These are phyloP conservation scores for Saccharomyces kudriavzevii DNA, from an alignment of 805 yeast genomes.

Conservation along the genomic window DNA sequence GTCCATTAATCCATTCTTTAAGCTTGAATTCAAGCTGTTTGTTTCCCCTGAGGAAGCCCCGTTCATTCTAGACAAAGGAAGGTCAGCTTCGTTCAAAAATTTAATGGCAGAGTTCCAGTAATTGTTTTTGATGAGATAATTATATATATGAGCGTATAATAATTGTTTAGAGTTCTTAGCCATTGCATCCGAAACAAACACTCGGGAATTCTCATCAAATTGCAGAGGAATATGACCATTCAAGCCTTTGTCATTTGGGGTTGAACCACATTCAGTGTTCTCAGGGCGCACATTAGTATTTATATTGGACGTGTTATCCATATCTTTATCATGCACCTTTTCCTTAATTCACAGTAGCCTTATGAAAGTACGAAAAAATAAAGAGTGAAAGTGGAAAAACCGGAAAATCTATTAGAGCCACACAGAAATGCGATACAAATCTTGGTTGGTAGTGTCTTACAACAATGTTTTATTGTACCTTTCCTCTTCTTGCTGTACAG, in stretches of 20 bases:
- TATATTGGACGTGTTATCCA: neutral
- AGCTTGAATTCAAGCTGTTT: conserved; percentile 2
- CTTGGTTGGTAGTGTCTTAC: neutral
- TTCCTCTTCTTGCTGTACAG: neutral
- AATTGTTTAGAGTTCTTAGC: conserved; percentile 44
- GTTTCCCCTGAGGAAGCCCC: neutral
- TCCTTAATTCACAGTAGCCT: neutral
- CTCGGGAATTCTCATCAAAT: neutral
- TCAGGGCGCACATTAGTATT: neutral
- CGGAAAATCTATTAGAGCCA: neutral
- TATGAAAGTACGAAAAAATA: neutral
- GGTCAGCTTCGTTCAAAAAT: conserved; percentile 39
- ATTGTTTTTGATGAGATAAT: conserved; percentile 41
- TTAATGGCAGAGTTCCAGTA: conserved; percentile 43
- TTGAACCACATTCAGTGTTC: neutral
- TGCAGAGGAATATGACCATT: neutral
- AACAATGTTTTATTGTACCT: neutral
- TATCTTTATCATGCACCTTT: neutral
- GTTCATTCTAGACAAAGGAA: conserved; percentile 27
- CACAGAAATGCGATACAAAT: neutral
- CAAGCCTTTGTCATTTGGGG: neutral
- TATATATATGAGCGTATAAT: conserved; percentile 44
- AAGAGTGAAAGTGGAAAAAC: neutral
- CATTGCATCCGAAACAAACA: conserved; percentile 36
- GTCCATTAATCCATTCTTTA: conserved; percentile 6